Evolutionary conservation across 768 basidiomycete genomes (phyloP).

Genomic region (Podaxis mareebaensis): DNA sequence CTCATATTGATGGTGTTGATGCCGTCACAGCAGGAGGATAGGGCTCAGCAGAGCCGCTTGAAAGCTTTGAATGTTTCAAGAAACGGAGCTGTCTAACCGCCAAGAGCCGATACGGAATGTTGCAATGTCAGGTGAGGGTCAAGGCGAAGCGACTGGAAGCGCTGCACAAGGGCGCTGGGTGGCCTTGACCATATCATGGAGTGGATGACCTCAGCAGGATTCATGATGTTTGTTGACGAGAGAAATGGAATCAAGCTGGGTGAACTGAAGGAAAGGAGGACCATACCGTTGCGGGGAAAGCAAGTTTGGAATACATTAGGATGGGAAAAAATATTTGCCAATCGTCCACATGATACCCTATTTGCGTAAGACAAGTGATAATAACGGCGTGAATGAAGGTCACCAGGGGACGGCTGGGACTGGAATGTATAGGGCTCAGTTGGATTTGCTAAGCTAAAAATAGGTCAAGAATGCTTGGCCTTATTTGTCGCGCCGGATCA

Average conservation of each 20-base stretch:
- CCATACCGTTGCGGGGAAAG: too few species aligned
- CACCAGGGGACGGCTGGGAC: too few species aligned
- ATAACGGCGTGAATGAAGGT: too few species aligned
- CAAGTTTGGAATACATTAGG: too few species aligned
- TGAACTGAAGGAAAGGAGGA: too few species aligned
- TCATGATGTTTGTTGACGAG: constrained; percentile 26
- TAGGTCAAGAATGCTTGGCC: too few species aligned
- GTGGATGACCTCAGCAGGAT: constrained; percentile 64
- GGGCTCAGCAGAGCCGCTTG: constrained; percentile 31
- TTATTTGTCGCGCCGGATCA: not conserved
- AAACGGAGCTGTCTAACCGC: constrained; percentile 65
- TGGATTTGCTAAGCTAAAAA: too few species aligned
- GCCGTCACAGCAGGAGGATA: not conserved
- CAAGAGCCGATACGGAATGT: constrained; percentile 57
- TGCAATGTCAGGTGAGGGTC: constrained; percentile 46
- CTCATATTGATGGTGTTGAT: not conserved
- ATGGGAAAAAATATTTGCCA: too few species aligned
- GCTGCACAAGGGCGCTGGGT: constrained; percentile 33
- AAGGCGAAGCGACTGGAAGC: constrained; percentile 51
- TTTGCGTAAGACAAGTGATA: too few species aligned
- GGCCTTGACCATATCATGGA: not conserved
- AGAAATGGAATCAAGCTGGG: not conserved
- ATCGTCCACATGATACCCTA: too few species aligned
- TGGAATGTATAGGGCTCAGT: too few species aligned
- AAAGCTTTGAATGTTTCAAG: constrained; percentile 59